Conservation (phyloP, 139 green algal genomes). For the Ettlia oleoabundans region DNA sequence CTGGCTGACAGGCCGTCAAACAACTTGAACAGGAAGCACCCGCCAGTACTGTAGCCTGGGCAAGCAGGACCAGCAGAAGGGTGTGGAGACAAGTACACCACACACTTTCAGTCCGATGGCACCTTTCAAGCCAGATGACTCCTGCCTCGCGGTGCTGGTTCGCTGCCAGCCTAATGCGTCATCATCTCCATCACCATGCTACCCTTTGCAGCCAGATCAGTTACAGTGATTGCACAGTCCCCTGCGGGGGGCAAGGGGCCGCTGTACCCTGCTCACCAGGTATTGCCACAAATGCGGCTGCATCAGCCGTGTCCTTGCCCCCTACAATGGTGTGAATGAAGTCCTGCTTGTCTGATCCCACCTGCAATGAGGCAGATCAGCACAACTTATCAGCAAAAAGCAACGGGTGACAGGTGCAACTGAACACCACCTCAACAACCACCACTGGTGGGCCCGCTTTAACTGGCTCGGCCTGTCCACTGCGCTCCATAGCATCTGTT, state of each 20-base stretch:
- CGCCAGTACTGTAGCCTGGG: conserved; percentile 5
- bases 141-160: no score
- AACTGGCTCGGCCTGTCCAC: neutral
- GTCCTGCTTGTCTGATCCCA: conserved; percentile 60
- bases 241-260: no score
- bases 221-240: no score
- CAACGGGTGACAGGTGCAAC: neutral
- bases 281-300: conserved; percentile 64
- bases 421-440: no score
- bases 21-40: conserved; percentile 22
- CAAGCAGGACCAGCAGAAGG: neutral
- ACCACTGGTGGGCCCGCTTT: no score
- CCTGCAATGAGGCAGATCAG: neutral
- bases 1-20: conserved; percentile 43
- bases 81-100: neutral
- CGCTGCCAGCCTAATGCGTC: no score
- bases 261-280: no score
- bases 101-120: neutral
- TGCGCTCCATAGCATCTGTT: neutral
- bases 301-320: neutral
- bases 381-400: neutral
- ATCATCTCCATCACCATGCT: no score
- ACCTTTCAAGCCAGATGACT: no score
- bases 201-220: no score
- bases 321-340: conserved; percentile 74